Conservation (phyloP, 164 flowering plant species). For the Macadamia integrifolia region DNA sequence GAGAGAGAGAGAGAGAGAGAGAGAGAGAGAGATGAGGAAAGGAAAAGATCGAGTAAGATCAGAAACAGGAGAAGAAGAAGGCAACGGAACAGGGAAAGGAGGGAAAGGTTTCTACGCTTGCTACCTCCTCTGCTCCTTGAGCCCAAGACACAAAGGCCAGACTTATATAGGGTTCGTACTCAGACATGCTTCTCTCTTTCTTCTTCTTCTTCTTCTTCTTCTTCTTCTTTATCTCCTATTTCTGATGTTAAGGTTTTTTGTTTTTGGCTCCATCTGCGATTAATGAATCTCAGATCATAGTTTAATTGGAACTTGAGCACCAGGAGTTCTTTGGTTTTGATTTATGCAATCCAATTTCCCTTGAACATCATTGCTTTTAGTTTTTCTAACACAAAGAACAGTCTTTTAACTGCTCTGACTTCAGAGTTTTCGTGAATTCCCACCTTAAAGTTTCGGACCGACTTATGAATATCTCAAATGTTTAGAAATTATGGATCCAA, state of each 20-base stretch:
- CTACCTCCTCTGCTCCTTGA: conserved; percentile 67
- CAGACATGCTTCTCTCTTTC: neutral
- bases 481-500: too few species aligned
- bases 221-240: too few species aligned
- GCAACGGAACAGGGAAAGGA: neutral
- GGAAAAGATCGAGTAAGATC: conserved; percentile 11
- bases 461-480: too few species aligned
- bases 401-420: too few species aligned
- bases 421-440: too few species aligned
- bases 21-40: conserved; percentile 19
- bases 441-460: too few species aligned
- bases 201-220: too few species aligned
- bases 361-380: neutral
- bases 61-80: conserved; percentile 11
- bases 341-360: neutral
- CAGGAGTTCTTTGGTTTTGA: neutral
- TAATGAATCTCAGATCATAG: neutral
- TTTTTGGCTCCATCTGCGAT: neutral
- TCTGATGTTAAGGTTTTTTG: neutral
- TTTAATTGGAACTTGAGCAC: neutral
- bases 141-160: conserved; percentile 77
- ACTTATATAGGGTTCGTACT: conserved; percentile 73
- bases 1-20: conserved; percentile 21
- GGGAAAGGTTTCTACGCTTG: conserved; percentile 52
- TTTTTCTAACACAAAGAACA: neutral